Evolutionary conservation across 2,329 filamentous ascomycete species (phyloP), one percentile per base, ranked within the genome.

Genomic region (Pseudogymnoascus sp.): DNA sequence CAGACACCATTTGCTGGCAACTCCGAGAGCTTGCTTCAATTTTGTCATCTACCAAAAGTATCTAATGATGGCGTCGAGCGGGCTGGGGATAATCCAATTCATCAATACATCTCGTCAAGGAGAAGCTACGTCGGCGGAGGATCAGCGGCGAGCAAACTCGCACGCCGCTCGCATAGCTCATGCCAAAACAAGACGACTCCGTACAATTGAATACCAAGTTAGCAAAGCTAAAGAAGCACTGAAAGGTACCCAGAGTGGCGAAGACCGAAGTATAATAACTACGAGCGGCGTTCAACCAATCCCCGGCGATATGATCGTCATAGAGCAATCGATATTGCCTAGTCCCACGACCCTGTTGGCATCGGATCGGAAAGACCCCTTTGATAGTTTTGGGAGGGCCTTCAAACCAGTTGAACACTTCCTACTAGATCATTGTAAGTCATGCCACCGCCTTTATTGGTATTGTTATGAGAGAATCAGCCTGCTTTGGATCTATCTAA

Each of bases 131-230:
- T 31, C 23, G 7, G 45, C 45, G 8, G n/a, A 16, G 23, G 45
- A 52, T 12, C 61, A 33, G n/a, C 31, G 43, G n/a, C 37, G 18
- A 21, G 43, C 59, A 37, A 59, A 62, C 58, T 65, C 64, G 11
- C 64, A 66, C 41, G 55, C 61, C 11, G 64, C 64, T 16, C 64
- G 63, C 8, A 61, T n/a, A 35, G 41, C 58, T 9, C 64, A 66
- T 52, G 64, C 64, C 12, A 28, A 37, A 38, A 59, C 55, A 21
- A 61, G 63, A 49, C 64, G 59, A 3, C 45, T 61, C 5, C 63
- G 64, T 6, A 65, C 12, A 8, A 35, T 21, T 35, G 35, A 61
- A 14, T 63, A 63, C 35, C 64, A 63, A 21, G 58, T 21, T 60
- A 37, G 23, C 11, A 52, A 52, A 52, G 23, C 25, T 16, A 52